Percentiles rank a stretch among this genome's conserved stretches.
Conservation (phyloP, 495 filamentous ascomycete species). For the Haplographium delicatum region DNA sequence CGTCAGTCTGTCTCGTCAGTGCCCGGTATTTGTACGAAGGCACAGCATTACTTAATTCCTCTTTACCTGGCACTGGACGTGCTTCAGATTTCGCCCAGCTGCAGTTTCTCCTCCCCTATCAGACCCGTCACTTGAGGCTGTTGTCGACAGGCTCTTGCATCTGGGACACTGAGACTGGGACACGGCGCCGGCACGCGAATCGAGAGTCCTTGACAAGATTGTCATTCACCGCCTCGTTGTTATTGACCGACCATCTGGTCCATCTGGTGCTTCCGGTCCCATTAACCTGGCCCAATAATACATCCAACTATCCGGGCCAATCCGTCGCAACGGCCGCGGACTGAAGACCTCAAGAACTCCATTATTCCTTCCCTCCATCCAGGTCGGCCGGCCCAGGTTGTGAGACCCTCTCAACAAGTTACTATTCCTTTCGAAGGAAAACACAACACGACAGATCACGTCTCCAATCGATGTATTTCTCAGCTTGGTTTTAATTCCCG, state of each 20-base stretch:
- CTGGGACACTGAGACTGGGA: conserved; percentile 8
- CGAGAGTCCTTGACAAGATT: not conserved
- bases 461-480: no score
- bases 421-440: no score
- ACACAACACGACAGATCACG: no score
- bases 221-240: conserved; percentile 17
- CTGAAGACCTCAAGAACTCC: no score
- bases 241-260: not conserved
- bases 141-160: not conserved
- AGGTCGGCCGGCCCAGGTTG: no score
- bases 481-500: no score
- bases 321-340: no score
- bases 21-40: not conserved
- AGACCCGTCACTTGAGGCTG: conserved; percentile 7
- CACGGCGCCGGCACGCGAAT: conserved; percentile 9
- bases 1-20: not conserved
- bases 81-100: conserved; percentile 16
- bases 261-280: no score
- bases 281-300: no score
- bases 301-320: no score
- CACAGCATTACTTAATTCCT: not conserved
- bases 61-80: conserved; percentile 1
- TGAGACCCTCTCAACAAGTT: no score
- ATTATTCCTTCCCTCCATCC: no score
- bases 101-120: not conserved